Conservation (phyloP, 768 basidiomycete genomes). For the Trametes punicea region DNA sequence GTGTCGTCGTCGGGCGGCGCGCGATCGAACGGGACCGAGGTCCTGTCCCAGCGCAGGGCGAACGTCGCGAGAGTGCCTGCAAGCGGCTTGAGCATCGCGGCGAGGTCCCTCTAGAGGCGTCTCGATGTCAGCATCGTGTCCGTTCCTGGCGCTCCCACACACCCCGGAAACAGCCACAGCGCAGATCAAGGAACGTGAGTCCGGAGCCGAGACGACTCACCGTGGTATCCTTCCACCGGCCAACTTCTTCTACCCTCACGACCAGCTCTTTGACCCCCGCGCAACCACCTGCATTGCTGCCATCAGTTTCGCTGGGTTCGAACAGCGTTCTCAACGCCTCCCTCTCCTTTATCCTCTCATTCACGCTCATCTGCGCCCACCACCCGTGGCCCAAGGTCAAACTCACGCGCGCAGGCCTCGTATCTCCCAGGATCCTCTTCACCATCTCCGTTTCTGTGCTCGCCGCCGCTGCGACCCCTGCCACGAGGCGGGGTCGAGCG, state of each 20-base stretch:
- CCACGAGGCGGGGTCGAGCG: no score
- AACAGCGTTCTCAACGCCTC: conserved; percentile 7
- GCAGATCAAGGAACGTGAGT: background rate
- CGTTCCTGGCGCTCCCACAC: background rate
- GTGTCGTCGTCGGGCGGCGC: conserved; percentile 4
- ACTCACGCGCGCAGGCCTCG: background rate
- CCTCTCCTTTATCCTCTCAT: background rate
- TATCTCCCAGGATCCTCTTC: conserved; percentile 1
- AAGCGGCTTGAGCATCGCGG: conserved; percentile 11
- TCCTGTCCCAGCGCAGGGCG: conserved; percentile 17
- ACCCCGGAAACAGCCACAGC: background rate
- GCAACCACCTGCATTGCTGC: background rate
- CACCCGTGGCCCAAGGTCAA: conserved; percentile 7
- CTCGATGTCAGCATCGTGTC: background rate
- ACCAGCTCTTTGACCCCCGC: conserved; percentile 10
- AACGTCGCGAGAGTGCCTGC: conserved; percentile 6
- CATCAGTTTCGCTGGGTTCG: background rate
- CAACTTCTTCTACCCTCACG: conserved; percentile 11
- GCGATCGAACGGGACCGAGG: conserved; percentile 17
- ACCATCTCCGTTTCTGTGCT: conserved; percentile 3
- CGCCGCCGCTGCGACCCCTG: background rate
- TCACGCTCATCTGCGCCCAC: background rate
- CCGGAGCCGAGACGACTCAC: background rate
- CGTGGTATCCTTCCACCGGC: conserved; percentile 10
- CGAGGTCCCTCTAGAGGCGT: conserved; percentile 1